Evolutionary conservation across 2,329 filamentous ascomycete species (phyloP).

Genomic region (Aspergillus sp.): DNA sequence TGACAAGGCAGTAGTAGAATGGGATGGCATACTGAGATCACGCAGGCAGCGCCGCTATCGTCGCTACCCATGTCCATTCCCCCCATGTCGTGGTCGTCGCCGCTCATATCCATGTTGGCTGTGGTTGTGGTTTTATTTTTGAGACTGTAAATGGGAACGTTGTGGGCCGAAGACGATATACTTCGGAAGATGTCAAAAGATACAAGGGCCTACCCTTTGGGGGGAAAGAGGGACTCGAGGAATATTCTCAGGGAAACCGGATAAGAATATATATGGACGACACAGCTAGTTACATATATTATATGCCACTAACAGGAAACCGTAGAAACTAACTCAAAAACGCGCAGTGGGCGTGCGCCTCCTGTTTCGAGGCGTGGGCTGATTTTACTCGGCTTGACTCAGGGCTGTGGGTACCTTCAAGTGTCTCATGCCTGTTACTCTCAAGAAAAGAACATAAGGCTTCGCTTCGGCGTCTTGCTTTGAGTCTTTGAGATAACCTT

Average conservation of each 20-base stretch:
- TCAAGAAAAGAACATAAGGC: not conserved
- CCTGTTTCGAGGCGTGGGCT: not conserved
- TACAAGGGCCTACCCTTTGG: not conserved
- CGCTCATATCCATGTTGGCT: not conserved
- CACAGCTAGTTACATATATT: not conserved
- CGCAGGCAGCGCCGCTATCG: conserved; percentile 23
- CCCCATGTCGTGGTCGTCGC: conserved; percentile 40
- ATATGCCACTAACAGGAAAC: not conserved
- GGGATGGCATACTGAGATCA: conserved; percentile 30
- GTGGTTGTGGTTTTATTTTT: conserved; percentile 51
- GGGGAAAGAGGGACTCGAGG: not conserved
- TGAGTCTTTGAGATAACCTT: not conserved
- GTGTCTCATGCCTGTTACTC: not conserved
- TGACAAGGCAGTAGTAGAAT: not conserved
- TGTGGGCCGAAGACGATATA: not conserved
- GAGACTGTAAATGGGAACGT: conserved; percentile 38
- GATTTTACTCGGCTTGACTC: conserved; percentile 1
- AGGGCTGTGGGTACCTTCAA: not conserved
- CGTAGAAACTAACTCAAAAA: not conserved
- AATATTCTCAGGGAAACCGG: not conserved
- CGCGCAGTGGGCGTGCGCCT: not conserved
- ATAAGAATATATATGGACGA: not conserved
- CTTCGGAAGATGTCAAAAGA: too few relatives aligned
- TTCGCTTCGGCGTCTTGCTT: not conserved
- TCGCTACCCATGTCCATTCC: conserved; percentile 63